Conservation (phyloP, 2,329 filamentous ascomycete species). For the Colletotrichum truncatum region DNA sequence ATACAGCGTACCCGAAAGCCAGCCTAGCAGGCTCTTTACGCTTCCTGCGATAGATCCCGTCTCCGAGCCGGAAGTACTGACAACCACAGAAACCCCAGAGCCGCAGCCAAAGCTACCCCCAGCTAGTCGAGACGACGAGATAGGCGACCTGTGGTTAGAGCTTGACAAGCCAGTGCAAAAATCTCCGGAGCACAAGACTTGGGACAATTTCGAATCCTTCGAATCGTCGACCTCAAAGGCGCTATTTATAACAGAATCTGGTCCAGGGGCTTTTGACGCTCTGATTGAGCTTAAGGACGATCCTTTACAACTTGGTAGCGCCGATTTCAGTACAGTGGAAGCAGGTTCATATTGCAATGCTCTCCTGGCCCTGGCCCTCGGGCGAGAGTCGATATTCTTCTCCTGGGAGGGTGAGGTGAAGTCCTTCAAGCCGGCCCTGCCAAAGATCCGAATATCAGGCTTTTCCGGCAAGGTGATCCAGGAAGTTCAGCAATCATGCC, state of each 20-base stretch:
- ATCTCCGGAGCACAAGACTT: conserved; percentile 65
- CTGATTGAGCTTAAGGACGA: conserved; percentile 56
- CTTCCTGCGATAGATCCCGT: conserved; percentile 38
- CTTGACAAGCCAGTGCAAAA: conserved; percentile 42
- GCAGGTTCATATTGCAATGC: conserved; percentile 61
- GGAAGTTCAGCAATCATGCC: conserved; percentile 56
- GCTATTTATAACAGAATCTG: conserved; percentile 74
- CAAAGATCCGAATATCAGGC: conserved; percentile 62
- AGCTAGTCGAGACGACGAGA: background rate
- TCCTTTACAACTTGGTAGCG: conserved; percentile 47
- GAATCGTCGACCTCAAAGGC: conserved; percentile 50
- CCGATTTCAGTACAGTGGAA: conserved; percentile 54
- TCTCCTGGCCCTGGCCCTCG: conserved; percentile 73
- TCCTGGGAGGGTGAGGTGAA: conserved; percentile 61
- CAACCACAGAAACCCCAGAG: background rate
- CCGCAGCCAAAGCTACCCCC: conserved; percentile 35
- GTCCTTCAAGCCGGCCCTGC: conserved; percentile 60
- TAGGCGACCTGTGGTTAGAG: conserved; percentile 57
- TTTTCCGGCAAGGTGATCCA: conserved; percentile 60
- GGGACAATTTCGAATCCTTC: conserved; percentile 70
- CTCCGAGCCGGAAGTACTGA: conserved; percentile 32
- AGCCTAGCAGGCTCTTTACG: conserved; percentile 52
- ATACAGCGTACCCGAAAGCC: conserved; percentile 22
- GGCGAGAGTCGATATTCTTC: conserved; percentile 78
- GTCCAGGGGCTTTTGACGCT: conserved; percentile 72